These are phyloP conservation scores for Skeletonema costatum DNA, from an alignment of 108 stramenopile species.

Conservation along the genomic window DNA sequence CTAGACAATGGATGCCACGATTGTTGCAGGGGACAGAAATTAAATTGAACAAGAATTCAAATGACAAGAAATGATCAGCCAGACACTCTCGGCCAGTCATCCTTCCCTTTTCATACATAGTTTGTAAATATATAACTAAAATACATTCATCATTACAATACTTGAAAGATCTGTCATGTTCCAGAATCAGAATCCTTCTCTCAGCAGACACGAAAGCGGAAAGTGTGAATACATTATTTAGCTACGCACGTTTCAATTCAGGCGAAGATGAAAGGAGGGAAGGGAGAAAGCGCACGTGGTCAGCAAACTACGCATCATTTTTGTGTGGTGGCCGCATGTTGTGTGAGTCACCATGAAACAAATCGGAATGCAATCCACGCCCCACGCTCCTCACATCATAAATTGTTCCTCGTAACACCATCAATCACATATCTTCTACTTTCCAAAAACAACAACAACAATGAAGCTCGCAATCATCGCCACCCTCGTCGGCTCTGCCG, in stretches of 20 bases:
- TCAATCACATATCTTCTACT: background rate
- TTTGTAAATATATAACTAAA: background rate
- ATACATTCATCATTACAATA: too few relatives aligned
- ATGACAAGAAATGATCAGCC: background rate
- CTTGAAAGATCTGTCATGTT: too few relatives aligned
- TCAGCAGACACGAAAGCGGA: too few relatives aligned
- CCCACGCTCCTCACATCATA: background rate
- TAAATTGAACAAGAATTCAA: background rate
- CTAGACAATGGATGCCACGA: constrained; percentile 5
- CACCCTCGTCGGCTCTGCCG: constrained; percentile 9
- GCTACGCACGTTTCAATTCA: too few relatives aligned
- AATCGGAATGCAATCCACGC: too few relatives aligned
- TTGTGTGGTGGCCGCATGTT: too few relatives aligned
- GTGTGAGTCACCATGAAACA: too few relatives aligned
- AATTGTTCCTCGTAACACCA: background rate
- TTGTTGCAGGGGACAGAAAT: constrained; percentile 9
- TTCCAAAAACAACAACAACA: background rate
- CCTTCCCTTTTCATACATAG: background rate
- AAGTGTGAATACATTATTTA: too few relatives aligned
- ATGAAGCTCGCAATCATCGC: constrained; percentile 44
- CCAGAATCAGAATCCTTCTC: too few relatives aligned
- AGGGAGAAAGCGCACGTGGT: background rate
- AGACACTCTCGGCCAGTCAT: background rate
- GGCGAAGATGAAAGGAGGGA: background rate
- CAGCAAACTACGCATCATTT: too few relatives aligned